Evolutionary conservation across 768 basidiomycete species (phyloP), one percentile per base, ranked within the genome.

Genomic region (Amanita fuliginea): DNA sequence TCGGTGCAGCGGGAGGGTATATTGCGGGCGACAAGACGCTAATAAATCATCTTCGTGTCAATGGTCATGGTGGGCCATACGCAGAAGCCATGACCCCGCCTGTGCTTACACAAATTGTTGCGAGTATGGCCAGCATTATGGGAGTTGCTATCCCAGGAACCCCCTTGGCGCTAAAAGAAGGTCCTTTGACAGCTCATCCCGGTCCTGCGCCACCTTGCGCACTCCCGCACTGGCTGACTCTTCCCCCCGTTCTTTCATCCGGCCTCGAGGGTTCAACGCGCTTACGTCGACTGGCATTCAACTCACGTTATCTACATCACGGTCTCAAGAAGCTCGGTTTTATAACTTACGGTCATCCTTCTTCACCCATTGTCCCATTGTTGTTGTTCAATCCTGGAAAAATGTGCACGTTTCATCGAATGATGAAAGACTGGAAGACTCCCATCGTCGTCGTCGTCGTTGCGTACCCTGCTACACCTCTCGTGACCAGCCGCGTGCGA

Each of bases 101-200:
- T 0, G 90, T 99, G 42, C 73, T 96, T 26, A 87, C 86, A 14
- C 96, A 99, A 64, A 73, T 98, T 57, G 68, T 94, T 44, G 80
- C 95, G 2, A 86, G 86, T 53, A 96, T 95, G 89, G 88, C 84
- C 0, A 91, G 89, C 56, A 97, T 99, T 68, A 97, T 97, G 93
- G 95, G 95, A 24, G 65, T 91, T 52, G 61, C 75, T 9, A 53
- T 69, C 4, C 62, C 72, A 8, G 51, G 50, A 52, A 55, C 55
- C 48, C 68, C 55, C 59, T 67, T 58, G 9, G 75, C 74, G 3
- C 69, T 71, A 26, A 56, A 63, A 30, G 63, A 69, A 42, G 52
- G 59, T 8, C 33, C 40, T 7, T 4, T 16, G 11, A 21, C 22
- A 16, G 41, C 26, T 10, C 75, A 86, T 55, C 84, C 82, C 1